A percentile compares a stretch with the other conserved stretches of the same genome.
These are phyloP conservation scores for Pichia sp. DNA, from an alignment of 1,139 yeast species.

Conservation along the genomic window DNA sequence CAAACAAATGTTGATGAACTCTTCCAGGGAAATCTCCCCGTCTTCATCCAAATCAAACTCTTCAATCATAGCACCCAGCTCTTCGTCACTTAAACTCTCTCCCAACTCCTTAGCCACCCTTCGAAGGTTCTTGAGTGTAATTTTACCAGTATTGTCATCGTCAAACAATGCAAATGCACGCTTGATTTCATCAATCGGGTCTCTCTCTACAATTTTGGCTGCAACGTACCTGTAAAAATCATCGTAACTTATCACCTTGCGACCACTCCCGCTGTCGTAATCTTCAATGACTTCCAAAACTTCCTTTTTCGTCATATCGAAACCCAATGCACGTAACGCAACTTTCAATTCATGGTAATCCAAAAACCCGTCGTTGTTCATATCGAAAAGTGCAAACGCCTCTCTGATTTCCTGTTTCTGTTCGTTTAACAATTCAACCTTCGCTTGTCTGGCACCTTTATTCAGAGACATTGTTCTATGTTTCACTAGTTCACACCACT, in stretches of 20 bases:
- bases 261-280: conserved; percentile 64
- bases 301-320: conserved; percentile 74
- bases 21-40: conserved; percentile 91
- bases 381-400: conserved; percentile 87
- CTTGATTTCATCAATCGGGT: conserved; percentile 86
- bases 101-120: conserved; percentile 91
- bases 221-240: conserved; percentile 79
- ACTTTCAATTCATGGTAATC: conserved; percentile 91
- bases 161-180: conserved; percentile 90
- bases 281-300: conserved; percentile 77
- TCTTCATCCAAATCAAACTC: conserved; percentile 96
- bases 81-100: conserved; percentile 88
- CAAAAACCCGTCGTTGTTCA: conserved; percentile 82
- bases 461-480: conserved; percentile 20
- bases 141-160: conserved; percentile 82
- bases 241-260: conserved; percentile 67
- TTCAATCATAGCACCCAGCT: conserved; percentile 92
- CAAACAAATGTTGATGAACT: conserved; percentile 83
- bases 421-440: conserved; percentile 71
- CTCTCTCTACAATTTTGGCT: conserved; percentile 70
- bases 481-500: no score
- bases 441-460: conserved; percentile 32
- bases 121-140: conserved; percentile 72
- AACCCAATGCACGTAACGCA: conserved; percentile 91
- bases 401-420: conserved; percentile 90